Evolutionary conservation across 108 stramenopile genomes (phyloP).

Genomic region (Nitzschia putrida): DNA sequence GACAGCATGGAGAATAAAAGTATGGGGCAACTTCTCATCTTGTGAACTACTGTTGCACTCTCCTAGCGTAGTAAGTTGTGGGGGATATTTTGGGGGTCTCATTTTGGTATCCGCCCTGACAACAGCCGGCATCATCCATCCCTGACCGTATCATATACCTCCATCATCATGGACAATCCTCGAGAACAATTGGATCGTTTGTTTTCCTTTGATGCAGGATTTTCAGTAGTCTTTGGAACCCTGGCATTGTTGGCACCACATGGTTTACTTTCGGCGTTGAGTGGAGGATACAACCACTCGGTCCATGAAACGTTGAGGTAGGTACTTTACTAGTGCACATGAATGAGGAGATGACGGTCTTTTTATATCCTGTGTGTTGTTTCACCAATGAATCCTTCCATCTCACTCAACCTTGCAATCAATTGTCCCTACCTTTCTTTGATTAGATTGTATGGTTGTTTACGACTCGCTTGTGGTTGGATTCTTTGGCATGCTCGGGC

Average conservation of each 20-base stretch:
- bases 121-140: no score
- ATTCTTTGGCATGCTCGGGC: constrained; percentile 72
- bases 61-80: no score
- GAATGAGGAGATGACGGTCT: no score
- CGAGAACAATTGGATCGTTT: constrained; percentile 61
- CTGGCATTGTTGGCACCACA: constrained; percentile 74
- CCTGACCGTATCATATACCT: neutral
- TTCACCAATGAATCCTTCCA: neutral
- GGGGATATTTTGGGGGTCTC: no score
- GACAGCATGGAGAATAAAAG: no score
- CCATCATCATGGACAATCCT: constrained; percentile 7
- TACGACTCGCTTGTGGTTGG: constrained; percentile 81
- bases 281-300: constrained; percentile 73
- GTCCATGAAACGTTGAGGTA: constrained; percentile 81
- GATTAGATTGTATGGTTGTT: constrained; percentile 73
- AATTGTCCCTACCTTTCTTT: neutral
- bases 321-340: constrained; percentile 39
- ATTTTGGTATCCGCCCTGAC: no score
- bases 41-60: no score
- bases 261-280: constrained; percentile 47
- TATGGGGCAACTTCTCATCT: no score
- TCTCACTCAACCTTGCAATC: neutral
- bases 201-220: constrained; percentile 67
- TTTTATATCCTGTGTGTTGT: neutral
- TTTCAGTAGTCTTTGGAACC: constrained; percentile 64